A percentile compares a stretch with the other conserved stretches of the same genome.
These are phyloP conservation scores for Myochromella boudieri DNA, from an alignment of 768 basidiomycete species.

Conservation along the genomic window DNA sequence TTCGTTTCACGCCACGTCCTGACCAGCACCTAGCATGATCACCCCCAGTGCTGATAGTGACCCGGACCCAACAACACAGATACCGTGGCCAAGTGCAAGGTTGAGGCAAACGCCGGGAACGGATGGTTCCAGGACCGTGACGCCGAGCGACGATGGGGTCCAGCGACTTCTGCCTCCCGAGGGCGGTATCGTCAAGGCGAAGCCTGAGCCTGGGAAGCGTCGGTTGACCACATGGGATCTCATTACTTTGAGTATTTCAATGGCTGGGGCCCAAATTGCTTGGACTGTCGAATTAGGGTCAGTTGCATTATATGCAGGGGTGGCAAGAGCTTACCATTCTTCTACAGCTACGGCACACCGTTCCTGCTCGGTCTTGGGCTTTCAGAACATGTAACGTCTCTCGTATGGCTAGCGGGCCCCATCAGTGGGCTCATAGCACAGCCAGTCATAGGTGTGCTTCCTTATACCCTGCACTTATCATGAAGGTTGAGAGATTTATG, in stretches of 20 bases:
- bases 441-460: conserved; percentile 86
- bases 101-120: conserved; percentile 21
- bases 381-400: conserved; percentile 85
- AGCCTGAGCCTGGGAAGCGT: conserved; percentile 31
- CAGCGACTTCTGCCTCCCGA: conserved; percentile 7
- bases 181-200: conserved; percentile 18
- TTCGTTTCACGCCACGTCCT: conserved; percentile 20
- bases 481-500: conserved; percentile 28
- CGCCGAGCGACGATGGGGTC: conserved; percentile 13
- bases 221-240: conserved; percentile 65
- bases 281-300: conserved; percentile 97
- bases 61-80: conserved; percentile 74
- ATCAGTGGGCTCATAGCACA: conserved; percentile 95
- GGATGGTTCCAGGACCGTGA: conserved; percentile 3
- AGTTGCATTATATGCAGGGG: conserved; percentile 23
- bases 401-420: conserved; percentile 95
- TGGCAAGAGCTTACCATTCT: conserved; percentile 15
- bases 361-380: conserved; percentile 73
- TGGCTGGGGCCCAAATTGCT: conserved; percentile 92
- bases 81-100: conserved; percentile 66
- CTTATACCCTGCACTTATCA: conserved; percentile 20
- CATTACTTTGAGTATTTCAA: conserved; percentile 82
- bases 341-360: conserved; percentile 87
- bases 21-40: conserved; percentile 44
- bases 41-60: conserved; percentile 62